These are phyloP conservation scores for Pyrenula aspistea DNA, from an alignment of 495 filamentous ascomycete genomes.

Conservation along the genomic window DNA sequence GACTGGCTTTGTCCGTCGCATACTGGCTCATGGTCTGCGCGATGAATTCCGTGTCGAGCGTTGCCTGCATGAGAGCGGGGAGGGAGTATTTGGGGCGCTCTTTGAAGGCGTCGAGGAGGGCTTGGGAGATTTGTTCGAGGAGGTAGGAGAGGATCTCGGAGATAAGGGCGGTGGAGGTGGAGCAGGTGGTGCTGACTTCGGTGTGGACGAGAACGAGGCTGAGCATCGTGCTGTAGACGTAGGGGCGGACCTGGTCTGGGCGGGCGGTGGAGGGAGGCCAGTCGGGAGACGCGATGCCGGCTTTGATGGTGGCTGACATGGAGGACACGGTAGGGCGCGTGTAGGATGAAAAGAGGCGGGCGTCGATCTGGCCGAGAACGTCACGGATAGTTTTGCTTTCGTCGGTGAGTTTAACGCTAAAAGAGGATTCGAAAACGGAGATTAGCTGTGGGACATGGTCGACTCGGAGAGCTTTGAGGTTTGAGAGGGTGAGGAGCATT, in stretches of 20 bases:
- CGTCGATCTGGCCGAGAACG: conserved; percentile 79
- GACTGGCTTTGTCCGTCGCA: conserved; percentile 67
- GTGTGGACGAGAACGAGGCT: conserved; percentile 79
- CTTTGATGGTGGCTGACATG: conserved; percentile 50
- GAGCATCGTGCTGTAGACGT: conserved; percentile 78
- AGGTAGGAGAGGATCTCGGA: conserved; percentile 66
- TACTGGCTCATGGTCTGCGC: conserved; percentile 84
- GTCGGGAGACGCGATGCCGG: conserved; percentile 54
- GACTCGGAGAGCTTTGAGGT: conserved; percentile 66
- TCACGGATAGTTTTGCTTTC: conserved; percentile 83
- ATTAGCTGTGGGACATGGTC: conserved; percentile 74
- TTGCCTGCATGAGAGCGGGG: conserved; percentile 86
- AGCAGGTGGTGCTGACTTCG: conserved; percentile 71
- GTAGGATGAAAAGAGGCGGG: conserved; percentile 81
- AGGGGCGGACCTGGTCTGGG: conserved; percentile 67
- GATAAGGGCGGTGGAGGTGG: conserved; percentile 36
- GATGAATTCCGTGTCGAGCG: conserved; percentile 91
- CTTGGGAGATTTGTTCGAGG: conserved; percentile 59
- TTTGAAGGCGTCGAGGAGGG: conserved; percentile 61
- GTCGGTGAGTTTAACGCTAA: conserved; percentile 82
- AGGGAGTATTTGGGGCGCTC: conserved; percentile 56
- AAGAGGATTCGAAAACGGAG: conserved; percentile 75
- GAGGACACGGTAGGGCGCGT: conserved; percentile 56
- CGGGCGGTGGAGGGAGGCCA: conserved; percentile 57
- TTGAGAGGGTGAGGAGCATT: conserved; percentile 84